phyloP scores from a whole-genome alignment of 2,329 filamentous ascomycete species.

The Penicillium oxalicum region DNA sequence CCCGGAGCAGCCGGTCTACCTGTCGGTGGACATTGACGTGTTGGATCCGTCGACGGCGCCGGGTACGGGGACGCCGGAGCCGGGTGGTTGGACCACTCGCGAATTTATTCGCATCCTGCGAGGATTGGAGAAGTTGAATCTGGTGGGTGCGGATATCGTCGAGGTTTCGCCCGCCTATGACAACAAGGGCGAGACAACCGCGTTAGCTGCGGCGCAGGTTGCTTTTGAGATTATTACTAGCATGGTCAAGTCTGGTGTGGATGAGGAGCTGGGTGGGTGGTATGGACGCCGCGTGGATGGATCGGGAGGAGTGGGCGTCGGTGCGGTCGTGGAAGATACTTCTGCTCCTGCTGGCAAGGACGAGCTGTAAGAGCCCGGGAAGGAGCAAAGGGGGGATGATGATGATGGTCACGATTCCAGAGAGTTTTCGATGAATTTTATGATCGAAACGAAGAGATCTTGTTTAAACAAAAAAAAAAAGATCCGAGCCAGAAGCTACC shows the following conservation, averaged over 20 bases:
- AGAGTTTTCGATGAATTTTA: background rate
- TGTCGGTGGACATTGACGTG: slow-evolving; percentile 76
- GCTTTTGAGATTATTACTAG: slow-evolving; percentile 76
- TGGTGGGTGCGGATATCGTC: slow-evolving; percentile 85
- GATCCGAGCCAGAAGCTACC: too few relatives aligned
- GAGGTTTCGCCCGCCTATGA: slow-evolving; percentile 86
- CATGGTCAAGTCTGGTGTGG: slow-evolving; percentile 42
- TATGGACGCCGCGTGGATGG: slow-evolving; percentile 28
- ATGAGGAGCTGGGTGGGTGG: slow-evolving; percentile 37
- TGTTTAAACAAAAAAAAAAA: too few relatives aligned
- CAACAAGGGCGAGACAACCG: slow-evolving; percentile 70
- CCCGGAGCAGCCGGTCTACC: slow-evolving; percentile 69
- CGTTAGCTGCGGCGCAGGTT: slow-evolving; percentile 75
- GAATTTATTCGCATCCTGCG: slow-evolving; percentile 79
- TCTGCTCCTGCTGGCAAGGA: slow-evolving; percentile 20
- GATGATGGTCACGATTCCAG: slow-evolving; percentile 17
- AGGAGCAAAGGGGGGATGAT: background rate
- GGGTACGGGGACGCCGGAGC: slow-evolving; percentile 81
- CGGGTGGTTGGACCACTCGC: slow-evolving; percentile 83
- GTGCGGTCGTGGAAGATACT: background rate
- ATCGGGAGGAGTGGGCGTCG: slow-evolving; percentile 17
- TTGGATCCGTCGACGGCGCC: slow-evolving; percentile 66
- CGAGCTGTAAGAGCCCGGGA: slow-evolving; percentile 17
- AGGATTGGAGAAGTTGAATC: slow-evolving; percentile 73
- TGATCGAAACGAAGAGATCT: too few relatives aligned